A percentile compares a stretch with the other conserved stretches of the same genome.
Conservation (phyloP, 139 green algal species). For the Zygnema cylindricum region DNA sequence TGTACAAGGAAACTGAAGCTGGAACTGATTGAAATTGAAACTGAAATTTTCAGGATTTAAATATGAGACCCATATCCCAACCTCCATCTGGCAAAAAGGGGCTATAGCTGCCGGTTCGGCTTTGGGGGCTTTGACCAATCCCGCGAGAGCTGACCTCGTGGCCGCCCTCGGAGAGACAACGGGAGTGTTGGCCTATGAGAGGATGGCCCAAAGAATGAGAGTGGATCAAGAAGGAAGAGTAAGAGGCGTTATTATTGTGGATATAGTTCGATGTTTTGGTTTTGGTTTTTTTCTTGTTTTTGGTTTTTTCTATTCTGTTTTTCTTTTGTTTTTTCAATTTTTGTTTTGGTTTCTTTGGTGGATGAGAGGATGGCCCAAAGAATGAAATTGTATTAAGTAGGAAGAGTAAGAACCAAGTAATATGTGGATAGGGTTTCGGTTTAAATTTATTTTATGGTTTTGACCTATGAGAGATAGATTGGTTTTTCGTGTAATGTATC, state of each 20-base stretch:
- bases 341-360: too few relatives aligned
- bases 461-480: too few relatives aligned
- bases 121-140: constrained; percentile 71
- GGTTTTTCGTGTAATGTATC: too few relatives aligned
- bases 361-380: constrained; percentile 71
- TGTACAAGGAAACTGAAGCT: too few relatives aligned
- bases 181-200: constrained; percentile 62
- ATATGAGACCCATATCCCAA: constrained; percentile 71
- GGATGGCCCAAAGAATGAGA: constrained; percentile 80
- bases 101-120: constrained; percentile 71
- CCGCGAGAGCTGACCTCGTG: constrained; percentile 82
- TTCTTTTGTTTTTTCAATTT: not conserved
- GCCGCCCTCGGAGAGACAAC: constrained; percentile 60
- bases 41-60: too few relatives aligned
- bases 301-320: not conserved
- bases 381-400: too few relatives aligned
- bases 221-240: constrained; percentile 63
- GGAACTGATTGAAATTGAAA: too few relatives aligned
- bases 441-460: not conserved
- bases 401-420: too few relatives aligned
- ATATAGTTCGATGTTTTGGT: not conserved
- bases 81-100: constrained; percentile 72
- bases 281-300: not conserved
- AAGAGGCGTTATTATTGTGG: not conserved
- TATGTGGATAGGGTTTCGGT: too few relatives aligned